Base-by-base conservation (phyloP, 805 yeast species). In the Candida boleticola region DNA sequence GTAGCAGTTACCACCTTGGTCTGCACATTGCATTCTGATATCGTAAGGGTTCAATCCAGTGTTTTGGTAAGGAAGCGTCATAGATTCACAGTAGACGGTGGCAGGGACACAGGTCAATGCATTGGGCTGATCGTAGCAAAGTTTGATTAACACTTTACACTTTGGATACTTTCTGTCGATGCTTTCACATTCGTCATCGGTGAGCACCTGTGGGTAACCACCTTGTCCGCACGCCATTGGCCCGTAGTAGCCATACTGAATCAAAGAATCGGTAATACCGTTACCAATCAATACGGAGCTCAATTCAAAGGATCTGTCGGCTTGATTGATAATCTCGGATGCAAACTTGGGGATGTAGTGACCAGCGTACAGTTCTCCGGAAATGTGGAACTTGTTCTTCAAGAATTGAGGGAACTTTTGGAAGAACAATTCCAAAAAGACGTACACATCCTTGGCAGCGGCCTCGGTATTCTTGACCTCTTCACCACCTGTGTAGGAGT, bases 291-390 rank as follows among this genome's bases (percentile, higher is more conserved):
- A 54, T 9, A 70, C 69, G 3, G 74, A 68, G 17, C 55, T 27
- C 46, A 68, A 60, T 29, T 66, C 66, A 40, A 67, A 66, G 4
- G 65, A 52, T 48, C 71, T 63, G 48, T 82, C 83, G 18, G 77
- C 72, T 55, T 85, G 88, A 30, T 77, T 68, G 53, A 87, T 66
- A 52, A 89, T 88, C 63, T 88, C 95, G 44, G 78, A 61, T 5
- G 95, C 95, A 64, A 89, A 86, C 7, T 77, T 86, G 18, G 99
- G 99, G 51, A 90, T 86, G 66, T 92, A 90, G 59, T 89, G 95
- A 38, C 97, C 97, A 16, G 92, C 97, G 57, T 90, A 89, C 7
- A 95, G 85, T 61, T 89, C 97, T 51, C 97, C 97, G 35, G 96
- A 84, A 60, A 89, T 85, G 64, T 89, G 96, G 77, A 89, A 85